Evolutionary conservation across 2,329 filamentous ascomycete genomes (phyloP).

Genomic region (Hyphodiscus sp.): DNA sequence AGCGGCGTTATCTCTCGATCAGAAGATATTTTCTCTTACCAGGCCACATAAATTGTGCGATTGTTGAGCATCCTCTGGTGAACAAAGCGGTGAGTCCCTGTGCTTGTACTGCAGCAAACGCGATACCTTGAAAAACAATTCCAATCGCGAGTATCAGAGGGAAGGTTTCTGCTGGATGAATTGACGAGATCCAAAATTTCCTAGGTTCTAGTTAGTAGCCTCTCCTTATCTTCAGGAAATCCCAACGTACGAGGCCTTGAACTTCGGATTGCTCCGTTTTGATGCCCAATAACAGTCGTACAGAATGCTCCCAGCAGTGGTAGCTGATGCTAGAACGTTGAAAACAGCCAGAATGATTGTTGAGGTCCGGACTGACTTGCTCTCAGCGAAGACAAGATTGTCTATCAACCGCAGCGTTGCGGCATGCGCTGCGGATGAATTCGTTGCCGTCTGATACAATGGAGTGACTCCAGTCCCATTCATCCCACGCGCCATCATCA

Average conservation of each 20-base stretch:
- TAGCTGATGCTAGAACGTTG: constrained; percentile 52
- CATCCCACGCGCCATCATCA: constrained; percentile 20
- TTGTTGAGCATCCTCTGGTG: constrained; percentile 44
- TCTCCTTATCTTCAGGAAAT: constrained; percentile 28
- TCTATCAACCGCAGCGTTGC: constrained; percentile 21
- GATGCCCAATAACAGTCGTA: constrained; percentile 39
- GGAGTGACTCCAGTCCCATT: constrained; percentile 3
- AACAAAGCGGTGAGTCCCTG: constrained; percentile 46
- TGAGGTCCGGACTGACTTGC: constrained; percentile 52
- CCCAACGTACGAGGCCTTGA: constrained; percentile 37
- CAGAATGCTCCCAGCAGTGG: constrained; percentile 49
- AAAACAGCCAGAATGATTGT: constrained; percentile 55
- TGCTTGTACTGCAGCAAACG: constrained; percentile 51
- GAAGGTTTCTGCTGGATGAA: constrained; percentile 34
- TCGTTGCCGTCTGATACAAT: constrained; percentile 5
- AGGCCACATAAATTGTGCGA: constrained; percentile 54
- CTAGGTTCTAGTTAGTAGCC: constrained; percentile 18
- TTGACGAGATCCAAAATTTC: constrained; percentile 28
- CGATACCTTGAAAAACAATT: constrained; percentile 51
- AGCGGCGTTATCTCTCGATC: constrained; percentile 12
- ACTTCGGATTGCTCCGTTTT: constrained; percentile 29
- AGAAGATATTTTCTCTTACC: constrained; percentile 36
- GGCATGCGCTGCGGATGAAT: constrained; percentile 8
- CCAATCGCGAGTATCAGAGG: constrained; percentile 52
- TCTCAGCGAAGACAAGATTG: constrained; percentile 29